Evolutionary conservation across 441 rosid genomes (phyloP).

Genomic region (Manihot esculenta): DNA sequence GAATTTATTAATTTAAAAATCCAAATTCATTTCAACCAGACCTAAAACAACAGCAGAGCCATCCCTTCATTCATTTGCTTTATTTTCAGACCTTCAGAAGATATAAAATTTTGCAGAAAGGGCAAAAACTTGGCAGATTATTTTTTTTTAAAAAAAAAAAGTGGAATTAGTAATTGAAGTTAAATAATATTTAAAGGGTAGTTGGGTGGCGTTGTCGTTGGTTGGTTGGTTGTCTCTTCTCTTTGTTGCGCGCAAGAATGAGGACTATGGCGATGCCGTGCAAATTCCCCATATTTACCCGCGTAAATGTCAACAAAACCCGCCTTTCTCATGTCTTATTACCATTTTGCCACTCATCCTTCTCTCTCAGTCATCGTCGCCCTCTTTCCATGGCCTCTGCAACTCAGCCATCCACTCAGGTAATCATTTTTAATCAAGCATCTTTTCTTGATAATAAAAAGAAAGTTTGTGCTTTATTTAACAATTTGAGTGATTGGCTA

Average conservation of each 20-base stretch:
- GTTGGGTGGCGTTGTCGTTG: neutral
- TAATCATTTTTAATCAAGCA: conserved; percentile 7
- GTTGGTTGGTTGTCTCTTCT: conserved; percentile 13
- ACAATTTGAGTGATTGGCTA: no score
- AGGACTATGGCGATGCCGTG: conserved; percentile 27
- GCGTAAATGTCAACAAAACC: conserved; percentile 22
- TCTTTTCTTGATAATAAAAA: neutral
- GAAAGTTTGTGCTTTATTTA: neutral
- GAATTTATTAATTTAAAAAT: no score
- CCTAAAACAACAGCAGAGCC: no score
- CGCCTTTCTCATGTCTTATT: conserved; percentile 27
- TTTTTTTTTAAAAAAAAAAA: no score
- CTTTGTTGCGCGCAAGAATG: conserved; percentile 12
- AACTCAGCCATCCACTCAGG: conserved; percentile 56
- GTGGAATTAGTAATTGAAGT: neutral
- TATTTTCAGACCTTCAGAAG: no score
- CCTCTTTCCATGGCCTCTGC: conserved; percentile 63
- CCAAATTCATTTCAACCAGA: no score
- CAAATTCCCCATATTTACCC: conserved; percentile 24
- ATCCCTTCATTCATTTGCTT: no score
- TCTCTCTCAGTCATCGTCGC: conserved; percentile 20
- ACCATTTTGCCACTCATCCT: conserved; percentile 32
- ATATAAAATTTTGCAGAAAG: no score
- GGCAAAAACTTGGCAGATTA: no score
- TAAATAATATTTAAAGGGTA: neutral